Evolutionary conservation across 139 green algal genomes (phyloP), one percentile per base, ranked within the genome.

Genomic region (Zygnema circumcarinatum): DNA sequence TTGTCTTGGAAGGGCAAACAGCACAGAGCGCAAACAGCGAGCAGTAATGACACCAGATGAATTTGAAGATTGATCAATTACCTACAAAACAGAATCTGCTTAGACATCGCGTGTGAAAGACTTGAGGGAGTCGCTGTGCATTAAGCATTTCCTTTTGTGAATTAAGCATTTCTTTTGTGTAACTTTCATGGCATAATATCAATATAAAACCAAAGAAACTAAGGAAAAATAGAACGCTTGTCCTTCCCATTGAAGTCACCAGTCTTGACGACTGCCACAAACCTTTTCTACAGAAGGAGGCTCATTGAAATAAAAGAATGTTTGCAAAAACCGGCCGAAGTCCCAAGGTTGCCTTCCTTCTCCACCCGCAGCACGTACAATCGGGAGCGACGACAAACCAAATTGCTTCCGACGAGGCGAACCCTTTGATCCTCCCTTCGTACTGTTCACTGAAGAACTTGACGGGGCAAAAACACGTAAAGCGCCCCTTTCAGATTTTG

Each of bases 291-390:
- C 20, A 0, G 86, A 67, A 32, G 92, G 93, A 1, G 93, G 93
- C 52, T 92, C 81, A 68, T 95, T 97, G 91, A 97, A 97, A 74
- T 93, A 97, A 0, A 93, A 82, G 0, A 96, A 85, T 1, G 95
- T 97, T 33, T 90, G 78, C 21, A 95, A 33, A 83, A 97, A 97
- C n/a, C 95, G 89, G 0, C 90, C 79, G n/a, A 97, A 82, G 67
- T 96, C 94, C 95, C 95, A 97, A 0, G 92, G 89, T 81, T 97
- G 78, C 81, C 79, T 90, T 25, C 33, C 79, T 38, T 3, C 79
- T 69, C 35, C 75, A 29, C 21, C 35, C 16, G 69, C 69, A 52
- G 69, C 69, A 39, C 3, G 11, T 39, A 78, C 16, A 29, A 72
- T n/a, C n/a, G n/a, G n/a, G 7, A 62, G 16, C 16, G 47, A 62